Percentiles rank a stretch among this genome's conserved stretches.
phyloP scores from a whole-genome alignment of 2,329 filamentous ascomycete species.

The Colletotrichum navitas region DNA sequence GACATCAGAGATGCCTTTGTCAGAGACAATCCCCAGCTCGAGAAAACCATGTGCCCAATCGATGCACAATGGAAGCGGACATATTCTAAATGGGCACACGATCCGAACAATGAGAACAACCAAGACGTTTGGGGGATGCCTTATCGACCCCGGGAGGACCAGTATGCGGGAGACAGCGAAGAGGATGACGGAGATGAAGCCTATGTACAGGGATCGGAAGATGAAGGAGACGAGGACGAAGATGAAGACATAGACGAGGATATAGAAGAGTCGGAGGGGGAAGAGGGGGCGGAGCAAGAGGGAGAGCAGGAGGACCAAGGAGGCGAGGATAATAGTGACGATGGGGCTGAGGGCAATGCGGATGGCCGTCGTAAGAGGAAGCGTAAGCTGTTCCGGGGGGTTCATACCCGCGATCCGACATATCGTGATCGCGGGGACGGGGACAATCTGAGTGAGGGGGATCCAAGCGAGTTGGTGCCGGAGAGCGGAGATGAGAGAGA shows the following conservation, averaged over 20 bases:
- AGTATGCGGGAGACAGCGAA: not conserved
- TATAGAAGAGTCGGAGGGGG: slow-evolving; percentile 10
- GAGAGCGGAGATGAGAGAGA: slow-evolving; percentile 17
- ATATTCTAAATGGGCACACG: slow-evolving; percentile 47
- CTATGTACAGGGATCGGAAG: not conserved
- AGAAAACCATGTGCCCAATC: slow-evolving; percentile 48
- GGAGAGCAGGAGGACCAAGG: not conserved
- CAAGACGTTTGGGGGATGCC: slow-evolving; percentile 23
- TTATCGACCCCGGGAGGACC: slow-evolving; percentile 14
- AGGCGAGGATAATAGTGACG: not conserved
- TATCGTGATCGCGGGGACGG: slow-evolving; percentile 30
- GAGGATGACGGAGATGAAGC: slow-evolving; percentile 36
- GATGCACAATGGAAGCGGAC: slow-evolving; percentile 35
- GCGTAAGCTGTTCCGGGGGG: slow-evolving; percentile 8
- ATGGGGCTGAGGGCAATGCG: not conserved
- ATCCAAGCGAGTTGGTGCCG: slow-evolving; percentile 17
- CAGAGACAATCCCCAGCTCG: slow-evolving; percentile 46
- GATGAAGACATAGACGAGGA: not conserved
- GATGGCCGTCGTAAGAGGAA: not conserved
- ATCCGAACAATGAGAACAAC: slow-evolving; percentile 51
- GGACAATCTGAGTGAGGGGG: slow-evolving; percentile 28
- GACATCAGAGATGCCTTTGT: slow-evolving; percentile 46
- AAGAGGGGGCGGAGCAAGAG: not conserved
- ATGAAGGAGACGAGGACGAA: not conserved
- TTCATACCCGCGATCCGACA: slow-evolving; percentile 24